Percentiles rank a stretch among this genome's conserved stretches.
Conservation (phyloP, 1,139 yeast genomes). For the Lodderomyces margitis region DNA sequence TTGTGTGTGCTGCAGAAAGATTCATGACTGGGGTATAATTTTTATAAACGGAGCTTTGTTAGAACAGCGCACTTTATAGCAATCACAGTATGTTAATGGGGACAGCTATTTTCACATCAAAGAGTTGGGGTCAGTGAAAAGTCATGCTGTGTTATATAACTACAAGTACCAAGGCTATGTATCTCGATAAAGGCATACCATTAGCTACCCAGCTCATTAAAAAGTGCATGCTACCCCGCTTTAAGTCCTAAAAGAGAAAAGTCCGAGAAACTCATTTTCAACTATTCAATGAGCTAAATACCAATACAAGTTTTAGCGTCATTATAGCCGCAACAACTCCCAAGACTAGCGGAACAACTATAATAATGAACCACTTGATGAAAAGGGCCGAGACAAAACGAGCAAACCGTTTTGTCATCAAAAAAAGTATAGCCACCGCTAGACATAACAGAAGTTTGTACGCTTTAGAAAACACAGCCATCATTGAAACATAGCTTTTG, state of each 20-base stretch:
- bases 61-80: no score
- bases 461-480: background rate
- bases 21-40: background rate
- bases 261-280: no score
- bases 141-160: no score
- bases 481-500: background rate
- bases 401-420: background rate
- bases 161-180: no score
- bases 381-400: background rate
- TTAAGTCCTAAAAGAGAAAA: no score
- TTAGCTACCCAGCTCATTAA: no score
- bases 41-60: background rate
- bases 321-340: conserved; percentile 5
- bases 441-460: background rate
- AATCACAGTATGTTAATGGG: no score
- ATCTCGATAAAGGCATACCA: no score
- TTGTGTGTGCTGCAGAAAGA: background rate
- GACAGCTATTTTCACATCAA: no score
- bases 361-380: background rate
- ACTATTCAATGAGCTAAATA: no score
- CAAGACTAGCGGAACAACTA: background rate
- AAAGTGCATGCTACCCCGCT: no score
- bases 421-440: background rate
- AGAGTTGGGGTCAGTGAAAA: no score
- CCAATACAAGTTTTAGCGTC: background rate